These are phyloP conservation scores for Aspergillus mulundensis DNA, from an alignment of 495 filamentous ascomycete species.

Conservation along the genomic window DNA sequence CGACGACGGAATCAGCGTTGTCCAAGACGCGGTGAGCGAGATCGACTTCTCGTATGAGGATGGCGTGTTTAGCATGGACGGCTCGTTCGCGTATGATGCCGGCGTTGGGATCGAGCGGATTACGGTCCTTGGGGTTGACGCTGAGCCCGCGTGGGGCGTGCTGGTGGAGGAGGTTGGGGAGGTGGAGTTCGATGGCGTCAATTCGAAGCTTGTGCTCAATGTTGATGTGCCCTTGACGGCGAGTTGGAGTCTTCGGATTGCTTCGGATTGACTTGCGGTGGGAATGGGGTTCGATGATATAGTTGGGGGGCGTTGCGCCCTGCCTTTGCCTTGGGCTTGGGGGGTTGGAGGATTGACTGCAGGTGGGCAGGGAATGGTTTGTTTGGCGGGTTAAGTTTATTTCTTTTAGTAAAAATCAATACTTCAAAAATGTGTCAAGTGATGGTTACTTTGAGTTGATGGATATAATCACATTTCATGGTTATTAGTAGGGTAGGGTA, in stretches of 20 bases:
- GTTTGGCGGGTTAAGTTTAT: too few relatives aligned
- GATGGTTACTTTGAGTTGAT: too few relatives aligned
- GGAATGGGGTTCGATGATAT: too few relatives aligned
- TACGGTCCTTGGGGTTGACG: conserved; percentile 46
- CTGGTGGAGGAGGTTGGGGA: neutral
- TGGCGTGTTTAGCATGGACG: conserved; percentile 46
- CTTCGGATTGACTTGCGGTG: too few relatives aligned
- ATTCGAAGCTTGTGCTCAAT: conserved; percentile 16
- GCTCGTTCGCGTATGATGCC: conserved; percentile 48
- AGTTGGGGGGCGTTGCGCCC: too few relatives aligned
- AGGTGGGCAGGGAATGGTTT: too few relatives aligned
- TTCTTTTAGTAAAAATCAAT: too few relatives aligned
- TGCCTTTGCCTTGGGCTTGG: too few relatives aligned
- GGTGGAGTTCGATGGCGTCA: conserved; percentile 16
- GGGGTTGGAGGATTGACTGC: too few relatives aligned
- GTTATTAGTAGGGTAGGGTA: too few relatives aligned
- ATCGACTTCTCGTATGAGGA: conserved; percentile 51
- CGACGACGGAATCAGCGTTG: conserved; percentile 52
- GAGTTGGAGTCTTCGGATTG: neutral
- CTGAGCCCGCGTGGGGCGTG: conserved; percentile 1
- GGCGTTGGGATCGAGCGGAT: conserved; percentile 52
- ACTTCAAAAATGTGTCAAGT: too few relatives aligned
- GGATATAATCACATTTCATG: too few relatives aligned
- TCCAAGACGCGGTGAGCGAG: conserved; percentile 43
- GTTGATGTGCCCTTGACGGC: conserved; percentile 19